Conservation (phyloP, 78 protist genomes). For the Dictyostelium firmibasis region DNA sequence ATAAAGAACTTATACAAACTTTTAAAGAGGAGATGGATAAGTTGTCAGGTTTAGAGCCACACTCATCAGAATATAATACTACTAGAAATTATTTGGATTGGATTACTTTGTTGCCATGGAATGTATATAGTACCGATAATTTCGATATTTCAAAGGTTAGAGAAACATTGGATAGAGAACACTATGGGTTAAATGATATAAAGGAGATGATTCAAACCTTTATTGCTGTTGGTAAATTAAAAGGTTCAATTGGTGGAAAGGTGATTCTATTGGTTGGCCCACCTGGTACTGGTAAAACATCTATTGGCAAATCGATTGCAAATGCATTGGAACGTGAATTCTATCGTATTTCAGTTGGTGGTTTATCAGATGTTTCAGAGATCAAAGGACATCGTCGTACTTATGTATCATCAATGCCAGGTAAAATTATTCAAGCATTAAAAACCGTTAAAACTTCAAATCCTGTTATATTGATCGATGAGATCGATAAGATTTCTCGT, state of each 20-base stretch:
- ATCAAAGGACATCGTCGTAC: conserved; percentile 97
- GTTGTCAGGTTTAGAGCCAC: conserved; percentile 48
- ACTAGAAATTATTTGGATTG: conserved; percentile 97
- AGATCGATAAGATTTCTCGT: conserved; percentile 90
- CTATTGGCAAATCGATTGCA: conserved; percentile 93
- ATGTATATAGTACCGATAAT: conserved; percentile 81
- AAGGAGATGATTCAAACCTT: conserved; percentile 96
- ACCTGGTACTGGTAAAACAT: conserved; percentile 96
- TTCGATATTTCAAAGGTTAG: conserved; percentile 52
- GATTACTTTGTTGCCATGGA: conserved; percentile 95
- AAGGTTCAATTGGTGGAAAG: conserved; percentile 90
- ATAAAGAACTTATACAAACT: conserved; percentile 7
- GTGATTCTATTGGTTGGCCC: conserved; percentile 97
- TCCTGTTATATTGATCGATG: conserved; percentile 98
- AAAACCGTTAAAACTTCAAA: conserved; percentile 84
- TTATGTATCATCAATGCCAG: conserved; percentile 98
- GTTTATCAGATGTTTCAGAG: conserved; percentile 94
- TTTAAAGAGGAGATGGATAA: conserved; percentile 74
- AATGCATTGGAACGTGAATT: conserved; percentile 86
- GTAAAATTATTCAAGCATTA: conserved; percentile 95
- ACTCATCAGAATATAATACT: conserved; percentile 91
- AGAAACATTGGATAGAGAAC: conserved; percentile 84
- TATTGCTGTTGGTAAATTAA: conserved; percentile 91
- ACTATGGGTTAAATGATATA: conserved; percentile 93
- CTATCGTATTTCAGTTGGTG: conserved; percentile 96